Evolutionary conservation across 2,329 filamentous ascomycete genomes (phyloP).

Genomic region (Aplosporella prunicola): DNA sequence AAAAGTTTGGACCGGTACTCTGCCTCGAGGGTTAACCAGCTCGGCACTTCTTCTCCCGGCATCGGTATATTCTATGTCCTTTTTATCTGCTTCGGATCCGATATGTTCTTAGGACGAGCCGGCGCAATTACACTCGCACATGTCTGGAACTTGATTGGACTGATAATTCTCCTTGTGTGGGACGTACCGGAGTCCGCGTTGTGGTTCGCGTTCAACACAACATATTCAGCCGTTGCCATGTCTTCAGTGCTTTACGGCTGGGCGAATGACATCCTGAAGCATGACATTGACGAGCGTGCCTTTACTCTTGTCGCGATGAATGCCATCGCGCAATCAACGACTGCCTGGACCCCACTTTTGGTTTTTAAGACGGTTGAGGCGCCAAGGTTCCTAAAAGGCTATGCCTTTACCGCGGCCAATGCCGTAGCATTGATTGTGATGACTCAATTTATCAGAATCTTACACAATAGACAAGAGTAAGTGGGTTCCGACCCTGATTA

Average conservation of each 20-base stretch:
- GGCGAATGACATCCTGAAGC: slow-evolving; percentile 43
- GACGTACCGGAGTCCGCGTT: slow-evolving; percentile 44
- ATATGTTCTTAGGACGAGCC: slow-evolving; percentile 43
- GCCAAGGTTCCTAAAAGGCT: slow-evolving; percentile 35
- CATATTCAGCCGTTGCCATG: slow-evolving; percentile 42
- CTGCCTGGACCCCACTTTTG: slow-evolving; percentile 47
- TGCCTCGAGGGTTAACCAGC: slow-evolving; percentile 39
- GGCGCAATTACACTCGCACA: slow-evolving; percentile 47
- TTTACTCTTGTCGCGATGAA: slow-evolving; percentile 45
- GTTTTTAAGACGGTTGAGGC: slow-evolving; percentile 41
- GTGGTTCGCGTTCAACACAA: slow-evolving; percentile 46
- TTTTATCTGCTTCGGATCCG: slow-evolving; percentile 46
- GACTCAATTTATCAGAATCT: slow-evolving; percentile 9
- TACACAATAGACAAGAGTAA: slow-evolving; percentile 14
- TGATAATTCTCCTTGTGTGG: slow-evolving; percentile 48
- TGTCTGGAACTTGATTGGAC: slow-evolving; percentile 43
- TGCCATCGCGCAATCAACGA: slow-evolving; percentile 45
- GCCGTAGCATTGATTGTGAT: slow-evolving; percentile 28
- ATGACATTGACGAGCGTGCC: slow-evolving; percentile 39
- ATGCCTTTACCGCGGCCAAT: slow-evolving; percentile 33
- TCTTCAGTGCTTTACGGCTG: slow-evolving; percentile 49
- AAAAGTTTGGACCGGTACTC: slow-evolving; percentile 45
- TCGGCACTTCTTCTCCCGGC: slow-evolving; percentile 44
- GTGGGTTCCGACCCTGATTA: too few species aligned
- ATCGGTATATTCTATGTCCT: slow-evolving; percentile 50